These are phyloP conservation scores for Pichia kudriavzevii DNA, from an alignment of 1,139 yeast species.

Conservation along the genomic window DNA sequence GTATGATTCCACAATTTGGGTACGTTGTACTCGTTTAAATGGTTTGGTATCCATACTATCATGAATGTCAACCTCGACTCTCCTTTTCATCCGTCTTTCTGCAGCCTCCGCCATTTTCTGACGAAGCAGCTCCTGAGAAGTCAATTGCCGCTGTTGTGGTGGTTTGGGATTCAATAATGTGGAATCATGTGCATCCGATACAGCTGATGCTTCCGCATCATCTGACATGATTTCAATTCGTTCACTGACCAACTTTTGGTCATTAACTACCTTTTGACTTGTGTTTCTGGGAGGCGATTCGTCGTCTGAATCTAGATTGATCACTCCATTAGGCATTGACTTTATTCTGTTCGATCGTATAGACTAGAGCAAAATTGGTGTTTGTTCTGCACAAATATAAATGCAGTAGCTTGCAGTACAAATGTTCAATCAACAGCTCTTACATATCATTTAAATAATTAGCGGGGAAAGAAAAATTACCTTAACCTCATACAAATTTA, in stretches of 20 bases:
- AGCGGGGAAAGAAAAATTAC: conserved; percentile 1
- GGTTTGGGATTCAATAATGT: not conserved
- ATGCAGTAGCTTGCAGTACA: no score
- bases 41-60: not conserved
- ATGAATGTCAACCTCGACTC: not conserved
- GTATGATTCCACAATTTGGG: not conserved
- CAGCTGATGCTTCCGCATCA: conserved; percentile 1
- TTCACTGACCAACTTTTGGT: not conserved
- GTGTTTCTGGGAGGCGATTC: conserved; percentile 1
- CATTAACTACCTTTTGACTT: not conserved
- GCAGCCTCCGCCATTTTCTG: conserved; percentile 21
- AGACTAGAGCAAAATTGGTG: no score
- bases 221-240: conserved; percentile 2
- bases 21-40: not conserved
- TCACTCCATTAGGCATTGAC: conserved; percentile 3
- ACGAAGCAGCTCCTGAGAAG: conserved; percentile 13
- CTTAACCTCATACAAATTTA: no score
- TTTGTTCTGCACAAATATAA: no score
- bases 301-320: conserved; percentile 8
- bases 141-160: conserved; percentile 1
- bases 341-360: no score
- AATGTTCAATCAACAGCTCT: no score
- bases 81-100: conserved; percentile 13
- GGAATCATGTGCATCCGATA: not conserved
- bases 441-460: not conserved